phyloP scores from a whole-genome alignment of 106 monocot species.

The Alisma plantagoaquatica region DNA sequence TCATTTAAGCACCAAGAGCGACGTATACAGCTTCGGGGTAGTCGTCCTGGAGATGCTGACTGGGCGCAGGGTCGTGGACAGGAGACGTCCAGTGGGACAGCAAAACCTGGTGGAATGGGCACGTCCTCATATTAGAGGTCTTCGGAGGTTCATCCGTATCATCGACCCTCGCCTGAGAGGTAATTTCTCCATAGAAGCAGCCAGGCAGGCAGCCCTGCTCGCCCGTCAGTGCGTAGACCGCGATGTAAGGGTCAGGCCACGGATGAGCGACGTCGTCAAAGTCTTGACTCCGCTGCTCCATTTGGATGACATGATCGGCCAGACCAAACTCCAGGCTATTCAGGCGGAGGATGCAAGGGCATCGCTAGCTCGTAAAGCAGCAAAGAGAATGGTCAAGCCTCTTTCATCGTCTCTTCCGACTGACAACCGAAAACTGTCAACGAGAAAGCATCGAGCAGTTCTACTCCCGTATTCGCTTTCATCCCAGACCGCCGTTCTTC shows the following conservation, averaged over 20 bases:
- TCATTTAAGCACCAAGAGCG: conserved; percentile 82
- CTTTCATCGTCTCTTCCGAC: no score
- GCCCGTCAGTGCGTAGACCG: conserved; percentile 67
- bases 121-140: conserved; percentile 58
- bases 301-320: conserved; percentile 83
- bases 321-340: conserved; percentile 59
- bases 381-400: no score
- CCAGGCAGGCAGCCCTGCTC: conserved; percentile 62
- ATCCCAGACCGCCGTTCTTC: no score
- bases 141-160: conserved; percentile 56
- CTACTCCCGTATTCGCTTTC: no score
- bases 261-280: conserved; percentile 83
- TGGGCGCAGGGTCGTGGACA: conserved; percentile 82
- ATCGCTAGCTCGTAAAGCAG: no score
- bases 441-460: no score
- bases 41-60: conserved; percentile 90
- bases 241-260: conserved; percentile 73
- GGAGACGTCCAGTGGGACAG: conserved; percentile 78
- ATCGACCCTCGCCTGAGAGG: conserved; percentile 74
- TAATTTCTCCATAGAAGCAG: conserved; percentile 81
- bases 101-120: conserved; percentile 93
- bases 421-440: no score
- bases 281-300: conserved; percentile 51
- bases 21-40: conserved; percentile 92
- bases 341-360: conserved; percentile 45